Evolutionary conservation across 345 rosid species (phyloP), one percentile per base, ranked within the genome.

Genomic region (Conringia planisiliqua): DNA sequence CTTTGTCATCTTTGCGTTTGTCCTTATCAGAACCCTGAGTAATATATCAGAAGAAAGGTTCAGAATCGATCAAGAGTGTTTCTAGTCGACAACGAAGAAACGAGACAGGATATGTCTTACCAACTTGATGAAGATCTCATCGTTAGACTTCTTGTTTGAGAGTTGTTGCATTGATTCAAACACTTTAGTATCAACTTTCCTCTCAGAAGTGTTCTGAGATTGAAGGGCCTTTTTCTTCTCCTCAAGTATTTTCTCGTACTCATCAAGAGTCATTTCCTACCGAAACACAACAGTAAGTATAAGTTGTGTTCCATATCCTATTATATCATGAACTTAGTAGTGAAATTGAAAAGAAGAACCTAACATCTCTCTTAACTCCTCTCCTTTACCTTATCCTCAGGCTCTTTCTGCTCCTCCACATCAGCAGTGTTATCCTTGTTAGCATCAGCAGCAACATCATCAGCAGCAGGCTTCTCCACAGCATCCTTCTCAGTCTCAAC

Each of bases 211-310:
- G 81, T 82, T 88, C 79, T 76, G 54, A 0, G 86, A 81, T 30
- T 80, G 86, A 83, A 96, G 75, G 52, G 90, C 84, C 79, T 92
- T 92, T 77, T 85, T 89, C 82, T 87, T 89, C 82, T 92, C 97
- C 78, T 89, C 96, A 20, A 55, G 90, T 32, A 96, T 77, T 78
- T 90, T 96, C 85, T 96, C 84, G 75, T 96, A 96, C 86, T 96
- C 98, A 75, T 90, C 98, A 72, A 92, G 64, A 29, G 99, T 96
- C 99, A 92, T 96, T 80, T 96, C 95, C 99, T 96, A 29, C 36
- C 2, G 0, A 40, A 59, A 59, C 46, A 66, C 60, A 47, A 11
- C 2, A 29, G 32, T 29, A 29, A 29, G 32, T n/a, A n/a, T n/a
- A n/a, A n/a, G n/a, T n/a, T n/a, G 16, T 30, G 16, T 55, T 20